These are phyloP conservation scores for Russula dissimulans DNA, from an alignment of 768 basidiomycete genomes.

Conservation along the genomic window DNA sequence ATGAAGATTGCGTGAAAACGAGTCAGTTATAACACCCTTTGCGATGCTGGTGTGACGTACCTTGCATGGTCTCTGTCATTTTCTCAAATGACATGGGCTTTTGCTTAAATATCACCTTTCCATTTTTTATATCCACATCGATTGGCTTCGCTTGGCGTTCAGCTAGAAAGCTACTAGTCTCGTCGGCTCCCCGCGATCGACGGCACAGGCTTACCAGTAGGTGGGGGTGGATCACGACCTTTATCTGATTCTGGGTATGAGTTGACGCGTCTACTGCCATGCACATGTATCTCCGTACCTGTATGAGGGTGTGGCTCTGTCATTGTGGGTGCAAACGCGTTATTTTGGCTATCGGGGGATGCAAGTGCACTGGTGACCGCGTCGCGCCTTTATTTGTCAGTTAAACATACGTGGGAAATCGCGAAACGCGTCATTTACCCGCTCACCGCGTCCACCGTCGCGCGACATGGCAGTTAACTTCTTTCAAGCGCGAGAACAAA, in stretches of 20 bases:
- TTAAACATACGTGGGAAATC: slow-evolving; percentile 5
- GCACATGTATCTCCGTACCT: neutral
- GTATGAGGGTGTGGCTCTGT: neutral
- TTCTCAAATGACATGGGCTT: slow-evolving; percentile 68
- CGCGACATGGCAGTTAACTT: slow-evolving; percentile 45
- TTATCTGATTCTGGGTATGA: neutral
- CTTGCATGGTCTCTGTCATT: slow-evolving; percentile 73
- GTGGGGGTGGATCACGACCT: neutral
- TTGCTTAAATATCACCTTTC: slow-evolving; percentile 68
- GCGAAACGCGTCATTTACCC: neutral
- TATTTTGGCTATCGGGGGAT: neutral
- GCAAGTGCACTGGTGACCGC: slow-evolving; percentile 8
- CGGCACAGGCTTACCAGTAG: slow-evolving; percentile 1
- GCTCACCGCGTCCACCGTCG: slow-evolving; percentile 22
- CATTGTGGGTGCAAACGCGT: slow-evolving; percentile 4
- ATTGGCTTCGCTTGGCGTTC: slow-evolving; percentile 34
- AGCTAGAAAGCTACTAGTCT: slow-evolving; percentile 23
- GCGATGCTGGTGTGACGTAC: slow-evolving; percentile 30
- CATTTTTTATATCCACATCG: slow-evolving; percentile 63
- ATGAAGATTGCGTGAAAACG: neutral
- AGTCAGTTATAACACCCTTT: neutral
- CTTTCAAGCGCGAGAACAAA: slow-evolving; percentile 36
- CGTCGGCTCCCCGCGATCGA: neutral
- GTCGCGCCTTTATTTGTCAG: neutral
- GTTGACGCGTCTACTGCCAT: neutral